Base-by-base conservation (phyloP, 495 filamentous ascomycete genomes). In the Evansstolkia leycettana region DNA sequence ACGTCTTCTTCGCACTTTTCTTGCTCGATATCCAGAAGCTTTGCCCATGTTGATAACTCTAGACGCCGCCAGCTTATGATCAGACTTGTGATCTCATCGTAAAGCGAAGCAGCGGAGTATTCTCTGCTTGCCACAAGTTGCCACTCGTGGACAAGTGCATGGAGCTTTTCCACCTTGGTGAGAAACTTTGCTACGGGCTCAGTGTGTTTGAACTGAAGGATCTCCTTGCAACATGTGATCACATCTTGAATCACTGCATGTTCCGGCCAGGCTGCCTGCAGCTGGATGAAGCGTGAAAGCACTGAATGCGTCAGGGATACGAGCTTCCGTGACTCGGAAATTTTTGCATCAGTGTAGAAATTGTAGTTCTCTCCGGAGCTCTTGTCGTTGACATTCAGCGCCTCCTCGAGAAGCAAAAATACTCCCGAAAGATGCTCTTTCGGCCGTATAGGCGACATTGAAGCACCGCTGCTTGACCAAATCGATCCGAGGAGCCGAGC, bases 11-110 rank as follows among this genome's bases (percentile, higher is more conserved):
- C 60, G 40, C 75, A 82, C 43, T 78, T 82, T 42, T 75, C 71
- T 10, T 76, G 68, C 53, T 99, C 90, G 39, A 80, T 69, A 44
- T 94, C 84, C 32, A 99, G 73, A n/a, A 99, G 57, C 25, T 75
- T 78, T 13, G 83, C 78, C 92, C 92, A 99, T 3, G 86, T 92
- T 1, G 81, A 76, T 17, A 99, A 62, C 44, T 99, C 92, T 17
- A 96, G 65, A 24, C 84, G 76, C 18, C 92, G 73, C 92, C 92
- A 99, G 45, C 65, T 70, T 31, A 95, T 75, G 33, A 88, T 80
- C 31, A 81, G 61, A 31, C 67, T 66, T 1, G 86, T 89, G 11
- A 96, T 62, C 20, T 74, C 69, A 33, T 89, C 78, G 39, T 83
- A 92, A 9, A 84, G 54, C 6, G 64, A 50, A 0, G 67, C 61